phyloP scores from a whole-genome alignment of 306 rosid genomes.

The Cicer pinnatifidum region DNA sequence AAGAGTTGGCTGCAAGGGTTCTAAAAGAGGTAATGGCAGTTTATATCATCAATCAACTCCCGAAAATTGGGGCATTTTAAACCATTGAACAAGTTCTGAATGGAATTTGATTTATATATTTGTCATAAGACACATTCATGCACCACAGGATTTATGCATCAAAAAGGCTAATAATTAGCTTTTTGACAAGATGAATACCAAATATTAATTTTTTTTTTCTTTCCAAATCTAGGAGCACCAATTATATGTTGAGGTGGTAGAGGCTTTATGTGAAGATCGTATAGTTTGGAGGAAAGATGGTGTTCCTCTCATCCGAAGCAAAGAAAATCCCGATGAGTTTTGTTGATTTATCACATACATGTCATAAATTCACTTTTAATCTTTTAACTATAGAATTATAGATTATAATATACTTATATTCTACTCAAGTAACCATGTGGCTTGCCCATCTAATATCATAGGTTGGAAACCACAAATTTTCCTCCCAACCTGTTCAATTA shows the following conservation, averaged over 20 bases:
- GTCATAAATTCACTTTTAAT: constrained; percentile 19
- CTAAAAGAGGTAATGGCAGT: constrained; percentile 66
- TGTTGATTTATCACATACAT: constrained; percentile 37
- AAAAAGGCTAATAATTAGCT: background rate
- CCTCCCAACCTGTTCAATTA: background rate
- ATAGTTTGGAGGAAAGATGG: constrained; percentile 84
- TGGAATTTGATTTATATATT: constrained; percentile 23
- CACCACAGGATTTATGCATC: background rate
- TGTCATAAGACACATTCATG: constrained; percentile 24
- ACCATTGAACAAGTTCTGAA: constrained; percentile 6
- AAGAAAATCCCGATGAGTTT: constrained; percentile 67
- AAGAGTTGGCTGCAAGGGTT: constrained; percentile 83
- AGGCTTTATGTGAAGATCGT: constrained; percentile 83
- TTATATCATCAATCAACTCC: constrained; percentile 18
- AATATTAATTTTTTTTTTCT: constrained; percentile 5
- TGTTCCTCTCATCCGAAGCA: constrained; percentile 83
- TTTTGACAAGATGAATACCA: background rate
- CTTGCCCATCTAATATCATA: background rate
- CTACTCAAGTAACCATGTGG: background rate
- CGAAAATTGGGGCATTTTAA: background rate
- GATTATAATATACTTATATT: background rate
- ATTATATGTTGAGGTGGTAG: constrained; percentile 69
- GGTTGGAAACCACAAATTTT: background rate
- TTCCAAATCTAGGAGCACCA: constrained; percentile 67
- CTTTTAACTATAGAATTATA: constrained; percentile 7